Conservation (phyloP, 495 filamentous ascomycete species). For the Hypoxylon fuscum region DNA sequence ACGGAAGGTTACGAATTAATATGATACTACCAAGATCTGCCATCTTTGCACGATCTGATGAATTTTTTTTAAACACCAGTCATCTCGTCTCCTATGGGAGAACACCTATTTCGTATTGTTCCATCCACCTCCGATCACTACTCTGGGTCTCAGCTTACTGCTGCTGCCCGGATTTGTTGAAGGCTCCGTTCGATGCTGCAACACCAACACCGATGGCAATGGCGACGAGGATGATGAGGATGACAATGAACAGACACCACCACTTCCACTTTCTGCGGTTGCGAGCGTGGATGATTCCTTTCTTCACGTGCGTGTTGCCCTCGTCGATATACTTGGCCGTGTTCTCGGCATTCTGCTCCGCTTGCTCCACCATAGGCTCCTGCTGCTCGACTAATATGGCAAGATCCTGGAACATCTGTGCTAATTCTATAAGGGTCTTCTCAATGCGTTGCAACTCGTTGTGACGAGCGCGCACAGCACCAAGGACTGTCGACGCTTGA, state of each 20-base stretch:
- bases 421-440: conserved; percentile 69
- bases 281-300: conserved; percentile 66
- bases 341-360: conserved; percentile 64
- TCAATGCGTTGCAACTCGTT: conserved; percentile 79
- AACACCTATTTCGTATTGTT: conserved; percentile 3
- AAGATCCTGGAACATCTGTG: conserved; percentile 72
- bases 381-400: conserved; percentile 71
- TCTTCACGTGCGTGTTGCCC: conserved; percentile 68
- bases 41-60: conserved; percentile 10
- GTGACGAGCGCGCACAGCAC: conserved; percentile 78
- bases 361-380: conserved; percentile 62
- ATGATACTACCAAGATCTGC: conserved; percentile 21
- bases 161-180: conserved; percentile 1
- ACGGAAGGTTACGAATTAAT: conserved; percentile 32
- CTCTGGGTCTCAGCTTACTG: neutral
- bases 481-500: conserved; percentile 71
- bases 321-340: conserved; percentile 66
- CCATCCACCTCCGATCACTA: neutral
- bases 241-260: conserved; percentile 69
- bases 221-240: conserved; percentile 62
- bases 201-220: conserved; percentile 59
- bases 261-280: conserved; percentile 73
- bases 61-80: conserved; percentile 1
- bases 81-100: neutral
- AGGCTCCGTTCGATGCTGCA: conserved; percentile 16